phyloP scores from a whole-genome alignment of 2,329 filamentous ascomycete genomes.

The Alternaria viburni region DNA sequence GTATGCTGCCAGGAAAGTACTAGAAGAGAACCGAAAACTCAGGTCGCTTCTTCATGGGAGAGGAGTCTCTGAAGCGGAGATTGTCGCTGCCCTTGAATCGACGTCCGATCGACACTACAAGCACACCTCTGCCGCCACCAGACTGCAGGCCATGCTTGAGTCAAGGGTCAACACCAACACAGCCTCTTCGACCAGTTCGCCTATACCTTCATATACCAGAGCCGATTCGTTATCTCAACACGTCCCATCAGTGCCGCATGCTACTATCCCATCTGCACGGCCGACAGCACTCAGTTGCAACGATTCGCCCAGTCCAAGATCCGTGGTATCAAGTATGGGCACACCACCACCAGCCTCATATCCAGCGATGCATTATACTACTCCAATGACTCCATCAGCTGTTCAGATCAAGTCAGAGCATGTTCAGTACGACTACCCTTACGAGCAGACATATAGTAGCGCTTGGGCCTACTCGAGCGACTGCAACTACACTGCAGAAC shows the following conservation, averaged over 20 bases:
- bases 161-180: slow-evolving; percentile 33
- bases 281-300: slow-evolving; percentile 31
- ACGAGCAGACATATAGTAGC: slow-evolving; percentile 27
- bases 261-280: slow-evolving; percentile 30
- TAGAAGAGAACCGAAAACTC: slow-evolving; percentile 72
- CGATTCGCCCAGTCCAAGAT: slow-evolving; percentile 40
- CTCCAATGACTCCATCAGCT: slow-evolving; percentile 24
- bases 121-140: slow-evolving; percentile 36
- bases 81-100: slow-evolving; percentile 46
- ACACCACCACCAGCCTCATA: slow-evolving; percentile 36
- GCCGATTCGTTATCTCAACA: slow-evolving; percentile 23
- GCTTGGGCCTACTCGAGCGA: slow-evolving; percentile 33
- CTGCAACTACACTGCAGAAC: slow-evolving; percentile 20
- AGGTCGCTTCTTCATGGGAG: slow-evolving; percentile 64
- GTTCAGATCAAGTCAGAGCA: slow-evolving; percentile 36
- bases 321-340: slow-evolving; percentile 41
- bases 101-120: slow-evolving; percentile 32
- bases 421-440: slow-evolving; percentile 29
- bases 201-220: slow-evolving; percentile 17
- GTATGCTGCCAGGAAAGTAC: slow-evolving; percentile 69
- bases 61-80: slow-evolving; percentile 64
- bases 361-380: slow-evolving; percentile 28
- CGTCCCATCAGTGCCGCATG: slow-evolving; percentile 25
- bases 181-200: slow-evolving; percentile 27
- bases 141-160: slow-evolving; percentile 40